Evolutionary conservation across 345 rosid species (phyloP), one percentile per base, ranked within the genome.

Genomic region (Viola odorata): DNA sequence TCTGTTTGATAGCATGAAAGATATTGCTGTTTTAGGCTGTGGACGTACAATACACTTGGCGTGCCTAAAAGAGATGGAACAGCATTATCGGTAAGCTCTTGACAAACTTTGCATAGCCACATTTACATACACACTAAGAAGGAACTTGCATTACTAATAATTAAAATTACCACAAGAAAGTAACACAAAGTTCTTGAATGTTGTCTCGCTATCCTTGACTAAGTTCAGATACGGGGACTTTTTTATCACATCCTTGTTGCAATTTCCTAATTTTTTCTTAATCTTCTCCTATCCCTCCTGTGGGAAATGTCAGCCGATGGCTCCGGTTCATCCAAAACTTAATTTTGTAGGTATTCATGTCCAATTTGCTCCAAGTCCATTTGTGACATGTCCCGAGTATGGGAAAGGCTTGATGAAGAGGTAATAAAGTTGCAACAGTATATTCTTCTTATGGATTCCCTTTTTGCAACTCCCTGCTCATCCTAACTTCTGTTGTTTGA

Each of bases 41-140:
- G 95, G 98, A 10, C 91, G 88, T 70, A 83, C 90, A 0, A 88
- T 86, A 66, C 96, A 91, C 80, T 70, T 85, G 71, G 77, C 83
- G 63, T 91, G 98, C 54, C 79, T 81, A 0, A 75, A 75, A 66
- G 85, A 82, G 71, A 85, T 88, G 98, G 69, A 64, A 58, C 82
- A 63, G 6, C 90, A 83, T 75, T 72, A 37, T 11, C 85, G 69
- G 96, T 85, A 74, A 78, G 85, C 32, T 23, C 32, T 23, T 23
- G 32, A 23, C 32, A 23, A 2, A 23, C 32, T 23, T 23, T 23
- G 32, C 2, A 23, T 23, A 23, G 1, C 32, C 32, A 23, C 32
- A 23, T 23, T 23, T 23, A 23, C 32, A 23, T 23, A 23, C 32
- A 23, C 32, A 23, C 32, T 0, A 23, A 23, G 32, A 23, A 23